Evolutionary conservation across 495 filamentous ascomycete genomes (phyloP).

Genomic region (Aspergillus baeticus): DNA sequence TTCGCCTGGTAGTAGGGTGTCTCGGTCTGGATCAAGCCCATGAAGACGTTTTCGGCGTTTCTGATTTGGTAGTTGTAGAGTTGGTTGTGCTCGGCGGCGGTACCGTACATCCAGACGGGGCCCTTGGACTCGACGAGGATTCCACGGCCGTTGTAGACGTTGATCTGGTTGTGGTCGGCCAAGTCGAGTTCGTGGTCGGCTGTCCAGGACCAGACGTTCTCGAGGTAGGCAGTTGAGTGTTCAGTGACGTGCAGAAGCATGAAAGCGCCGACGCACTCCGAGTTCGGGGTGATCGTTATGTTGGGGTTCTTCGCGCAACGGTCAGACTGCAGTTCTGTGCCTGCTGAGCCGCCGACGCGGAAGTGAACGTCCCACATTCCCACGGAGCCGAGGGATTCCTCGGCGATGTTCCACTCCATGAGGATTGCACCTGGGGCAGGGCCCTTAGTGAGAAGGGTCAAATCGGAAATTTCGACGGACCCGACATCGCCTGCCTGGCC

Average conservation of each 20-base stretch:
- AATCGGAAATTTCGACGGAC: conserved; percentile 77
- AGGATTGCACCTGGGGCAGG: conserved; percentile 83
- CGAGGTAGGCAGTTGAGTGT: conserved; percentile 71
- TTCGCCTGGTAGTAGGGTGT: conserved; percentile 92
- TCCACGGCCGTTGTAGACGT: conserved; percentile 89
- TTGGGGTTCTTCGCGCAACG: conserved; percentile 65
- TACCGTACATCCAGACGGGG: conserved; percentile 68
- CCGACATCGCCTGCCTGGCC: conserved; percentile 78
- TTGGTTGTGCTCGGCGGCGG: conserved; percentile 81
- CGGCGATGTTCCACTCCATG: conserved; percentile 86
- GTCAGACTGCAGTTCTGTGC: conserved; percentile 76
- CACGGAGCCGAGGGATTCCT: conserved; percentile 61
- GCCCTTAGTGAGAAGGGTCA: conserved; percentile 60
- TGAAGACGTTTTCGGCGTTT: conserved; percentile 78
- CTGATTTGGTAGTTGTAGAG: conserved; percentile 88
- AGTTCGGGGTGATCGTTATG: conserved; percentile 50
- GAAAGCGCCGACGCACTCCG: conserved; percentile 70
- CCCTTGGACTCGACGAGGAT: conserved; percentile 67
- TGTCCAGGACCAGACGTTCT: conserved; percentile 96
- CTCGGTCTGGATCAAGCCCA: conserved; percentile 85
- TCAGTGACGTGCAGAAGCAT: conserved; percentile 77
- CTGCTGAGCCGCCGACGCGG: conserved; percentile 76
- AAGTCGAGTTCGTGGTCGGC: conserved; percentile 90
- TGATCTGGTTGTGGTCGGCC: conserved; percentile 73
- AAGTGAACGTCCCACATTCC: conserved; percentile 94